phyloP scores from a whole-genome alignment of 805 yeast genomes.

The Myxozyma mucilagina region DNA sequence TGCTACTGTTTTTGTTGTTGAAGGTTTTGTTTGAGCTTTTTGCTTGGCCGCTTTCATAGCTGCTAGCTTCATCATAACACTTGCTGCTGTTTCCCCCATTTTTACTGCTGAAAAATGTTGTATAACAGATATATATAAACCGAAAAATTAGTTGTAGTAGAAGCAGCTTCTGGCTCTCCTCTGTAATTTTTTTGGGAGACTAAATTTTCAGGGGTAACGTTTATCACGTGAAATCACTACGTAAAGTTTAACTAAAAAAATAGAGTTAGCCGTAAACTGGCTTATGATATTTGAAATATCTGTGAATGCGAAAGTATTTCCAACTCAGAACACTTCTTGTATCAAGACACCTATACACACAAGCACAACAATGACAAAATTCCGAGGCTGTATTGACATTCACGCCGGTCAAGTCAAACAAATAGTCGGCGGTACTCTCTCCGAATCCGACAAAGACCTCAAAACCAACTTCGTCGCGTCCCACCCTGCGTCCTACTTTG shows the following conservation, averaged over 20 bases:
- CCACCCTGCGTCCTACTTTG: constrained; percentile 73
- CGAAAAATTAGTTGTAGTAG: no score
- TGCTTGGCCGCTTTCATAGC: constrained; percentile 16
- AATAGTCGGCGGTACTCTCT: constrained; percentile 90
- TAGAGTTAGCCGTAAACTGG: no score
- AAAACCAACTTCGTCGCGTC: constrained; percentile 78
- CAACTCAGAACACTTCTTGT: no score
- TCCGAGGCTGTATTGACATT: constrained; percentile 92
- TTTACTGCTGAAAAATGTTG: not conserved
- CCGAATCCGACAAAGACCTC: constrained; percentile 53
- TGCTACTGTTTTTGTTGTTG: not conserved
- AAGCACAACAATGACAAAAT: constrained; percentile 40
- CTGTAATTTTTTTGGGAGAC: no score
- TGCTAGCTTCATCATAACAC: constrained; percentile 21
- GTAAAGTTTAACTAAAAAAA: no score
- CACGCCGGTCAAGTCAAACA: constrained; percentile 96
- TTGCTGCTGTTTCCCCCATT: constrained; percentile 25
- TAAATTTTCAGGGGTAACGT: constrained; percentile 4
- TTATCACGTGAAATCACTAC: no score
- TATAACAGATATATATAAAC: no score
- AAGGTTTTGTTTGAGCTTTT: not conserved
- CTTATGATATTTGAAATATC: no score
- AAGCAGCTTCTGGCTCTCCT: not conserved
- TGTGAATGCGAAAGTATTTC: no score
- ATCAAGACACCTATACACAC: no score